A percentile compares a stretch with the other conserved stretches of the same genome.
Conservation (phyloP, 2,329 filamentous ascomycete genomes). For the Diaporthe sp. region DNA sequence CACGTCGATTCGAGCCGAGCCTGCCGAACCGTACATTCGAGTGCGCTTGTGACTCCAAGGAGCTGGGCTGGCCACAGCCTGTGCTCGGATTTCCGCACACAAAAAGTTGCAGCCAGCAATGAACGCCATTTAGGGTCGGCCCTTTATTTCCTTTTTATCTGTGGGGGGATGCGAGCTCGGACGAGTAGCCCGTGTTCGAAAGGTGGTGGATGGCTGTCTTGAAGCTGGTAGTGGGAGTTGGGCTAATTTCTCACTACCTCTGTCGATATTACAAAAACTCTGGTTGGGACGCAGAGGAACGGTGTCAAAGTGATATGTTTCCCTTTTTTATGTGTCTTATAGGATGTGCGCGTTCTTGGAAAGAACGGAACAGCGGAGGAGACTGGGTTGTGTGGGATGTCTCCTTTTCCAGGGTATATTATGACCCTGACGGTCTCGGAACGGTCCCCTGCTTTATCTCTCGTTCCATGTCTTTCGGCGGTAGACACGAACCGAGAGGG, state of each 20-base stretch:
- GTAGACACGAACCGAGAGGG: constrained; percentile 42
- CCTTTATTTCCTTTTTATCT: constrained; percentile 26
- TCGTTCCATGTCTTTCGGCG: constrained; percentile 47
- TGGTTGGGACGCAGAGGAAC: constrained; percentile 36
- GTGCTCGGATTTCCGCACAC: constrained; percentile 25
- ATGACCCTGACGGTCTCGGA: constrained; percentile 40
- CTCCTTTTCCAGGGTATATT: constrained; percentile 48
- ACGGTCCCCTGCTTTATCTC: constrained; percentile 42
- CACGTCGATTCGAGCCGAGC: constrained; percentile 16
- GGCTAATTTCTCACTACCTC: constrained; percentile 27
- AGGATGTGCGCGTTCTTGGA: constrained; percentile 39
- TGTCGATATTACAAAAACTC: constrained; percentile 39
- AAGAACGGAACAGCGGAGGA: constrained; percentile 41
- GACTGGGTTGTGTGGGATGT: constrained; percentile 48
- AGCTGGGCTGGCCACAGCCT: constrained; percentile 23
- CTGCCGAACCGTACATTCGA: constrained; percentile 33
- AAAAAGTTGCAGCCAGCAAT: constrained; percentile 38
- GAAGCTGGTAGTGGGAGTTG: constrained; percentile 27
- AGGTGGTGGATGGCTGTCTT: constrained; percentile 22
- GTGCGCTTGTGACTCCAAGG: constrained; percentile 30
- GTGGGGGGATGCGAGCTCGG: constrained; percentile 9
- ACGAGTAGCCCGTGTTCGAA: background rate
- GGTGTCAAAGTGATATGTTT: constrained; percentile 37
- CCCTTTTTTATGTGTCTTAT: constrained; percentile 42
- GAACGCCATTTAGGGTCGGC: constrained; percentile 11